A percentile compares a stretch with the other conserved stretches of the same genome.
These are phyloP conservation scores for Hippophae tibetana DNA, from an alignment of 306 rosid species.

Conservation along the genomic window DNA sequence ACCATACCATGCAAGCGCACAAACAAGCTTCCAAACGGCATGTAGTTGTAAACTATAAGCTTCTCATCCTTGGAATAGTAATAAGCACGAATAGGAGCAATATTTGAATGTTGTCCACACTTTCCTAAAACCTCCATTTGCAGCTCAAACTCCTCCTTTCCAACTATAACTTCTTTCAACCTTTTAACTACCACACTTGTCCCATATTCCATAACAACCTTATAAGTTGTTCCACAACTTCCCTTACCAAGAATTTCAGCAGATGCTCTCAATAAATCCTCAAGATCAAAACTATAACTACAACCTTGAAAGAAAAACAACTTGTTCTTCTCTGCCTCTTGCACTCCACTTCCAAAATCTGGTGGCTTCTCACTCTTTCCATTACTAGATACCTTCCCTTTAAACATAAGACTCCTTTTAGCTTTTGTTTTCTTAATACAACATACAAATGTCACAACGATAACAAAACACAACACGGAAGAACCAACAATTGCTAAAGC, in stretches of 20 bases:
- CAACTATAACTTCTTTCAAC: constrained; percentile 54
- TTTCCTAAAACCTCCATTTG: constrained; percentile 67
- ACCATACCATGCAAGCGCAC: constrained; percentile 53
- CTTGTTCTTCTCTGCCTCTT: constrained; percentile 73
- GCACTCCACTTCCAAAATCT: constrained; percentile 80
- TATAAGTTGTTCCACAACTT: constrained; percentile 70
- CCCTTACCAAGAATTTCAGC: constrained; percentile 93
- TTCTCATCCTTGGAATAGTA: constrained; percentile 84
- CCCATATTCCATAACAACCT: constrained; percentile 81
- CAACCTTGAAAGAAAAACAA: constrained; percentile 67
- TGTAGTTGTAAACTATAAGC: constrained; percentile 64
- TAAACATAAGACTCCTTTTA: constrained; percentile 28
- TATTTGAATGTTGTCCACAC: constrained; percentile 57
- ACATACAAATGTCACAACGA: constrained; percentile 30
- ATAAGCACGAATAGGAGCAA: constrained; percentile 60
- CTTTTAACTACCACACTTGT: constrained; percentile 70
- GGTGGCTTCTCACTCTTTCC: constrained; percentile 52
- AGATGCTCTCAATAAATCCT: constrained; percentile 73
- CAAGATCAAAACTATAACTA: constrained; percentile 54
- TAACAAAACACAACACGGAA: constrained; percentile 30
- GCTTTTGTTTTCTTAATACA: constrained; percentile 32
- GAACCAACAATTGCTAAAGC: constrained; percentile 47
- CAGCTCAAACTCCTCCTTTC: constrained; percentile 71
- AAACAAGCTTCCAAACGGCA: constrained; percentile 69
- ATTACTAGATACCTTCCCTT: constrained; percentile 45